phyloP scores from a whole-genome alignment of 768 basidiomycete genomes.

The Mycena rosella region DNA sequence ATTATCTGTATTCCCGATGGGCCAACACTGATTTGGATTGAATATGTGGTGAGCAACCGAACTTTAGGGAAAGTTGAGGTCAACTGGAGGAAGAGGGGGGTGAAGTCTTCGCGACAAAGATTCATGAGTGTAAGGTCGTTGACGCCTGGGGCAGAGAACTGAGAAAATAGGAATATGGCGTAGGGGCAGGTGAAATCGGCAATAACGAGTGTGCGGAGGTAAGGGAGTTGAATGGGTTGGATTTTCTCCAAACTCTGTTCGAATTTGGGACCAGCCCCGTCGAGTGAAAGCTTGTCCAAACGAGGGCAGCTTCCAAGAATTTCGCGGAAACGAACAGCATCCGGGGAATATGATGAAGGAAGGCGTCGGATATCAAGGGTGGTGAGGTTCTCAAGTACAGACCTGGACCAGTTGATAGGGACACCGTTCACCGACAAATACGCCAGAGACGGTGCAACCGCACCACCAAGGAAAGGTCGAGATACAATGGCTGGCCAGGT shows the following conservation, averaged over 20 bases:
- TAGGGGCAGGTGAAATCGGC: slow-evolving; percentile 66
- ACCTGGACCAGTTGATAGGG: slow-evolving; percentile 68
- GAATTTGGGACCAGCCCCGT: slow-evolving; percentile 70
- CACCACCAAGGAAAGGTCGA: slow-evolving; percentile 64
- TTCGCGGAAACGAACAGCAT: slow-evolving; percentile 62
- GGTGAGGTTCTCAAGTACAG: slow-evolving; percentile 63
- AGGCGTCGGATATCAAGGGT: slow-evolving; percentile 75
- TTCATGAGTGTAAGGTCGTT: slow-evolving; percentile 58
- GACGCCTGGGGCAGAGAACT: slow-evolving; percentile 67
- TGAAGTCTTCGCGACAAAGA: too few relatives aligned
- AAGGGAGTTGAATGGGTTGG: too few relatives aligned
- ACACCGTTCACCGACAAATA: slow-evolving; percentile 64
- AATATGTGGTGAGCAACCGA: too few relatives aligned
- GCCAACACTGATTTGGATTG: too few relatives aligned
- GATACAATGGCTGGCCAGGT: slow-evolving; percentile 45
- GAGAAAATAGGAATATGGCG: slow-evolving; percentile 58
- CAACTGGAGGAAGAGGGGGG: too few relatives aligned
- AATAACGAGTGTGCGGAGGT: slow-evolving; percentile 44
- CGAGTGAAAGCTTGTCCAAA: slow-evolving; percentile 68
- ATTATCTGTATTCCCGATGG: too few relatives aligned
- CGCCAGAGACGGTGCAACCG: slow-evolving; percentile 54
- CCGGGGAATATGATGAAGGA: slow-evolving; percentile 65
- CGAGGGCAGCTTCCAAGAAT: slow-evolving; percentile 63
- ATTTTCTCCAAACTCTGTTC: slow-evolving; percentile 36
- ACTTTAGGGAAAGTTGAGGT: too few relatives aligned